phyloP scores from a whole-genome alignment of 345 rosid genomes.

The Syzygium jambos region DNA sequence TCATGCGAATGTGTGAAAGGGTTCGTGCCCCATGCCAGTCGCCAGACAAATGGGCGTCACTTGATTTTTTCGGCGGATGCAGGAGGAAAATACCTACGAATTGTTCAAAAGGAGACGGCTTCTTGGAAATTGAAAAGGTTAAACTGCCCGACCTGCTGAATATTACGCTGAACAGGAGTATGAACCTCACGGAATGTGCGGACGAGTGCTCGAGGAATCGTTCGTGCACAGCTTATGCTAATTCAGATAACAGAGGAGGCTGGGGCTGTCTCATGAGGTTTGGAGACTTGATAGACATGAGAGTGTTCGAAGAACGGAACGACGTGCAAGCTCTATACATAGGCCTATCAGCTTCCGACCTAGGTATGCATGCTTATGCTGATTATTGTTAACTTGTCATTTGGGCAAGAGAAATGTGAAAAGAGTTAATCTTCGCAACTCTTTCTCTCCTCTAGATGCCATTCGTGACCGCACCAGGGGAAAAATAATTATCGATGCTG shows the following conservation, averaged over 20 bases:
- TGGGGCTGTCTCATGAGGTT: slow-evolving; percentile 29
- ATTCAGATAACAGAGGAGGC: slow-evolving; percentile 6
- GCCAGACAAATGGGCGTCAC: slow-evolving; percentile 11
- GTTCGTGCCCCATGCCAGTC: slow-evolving; percentile 20
- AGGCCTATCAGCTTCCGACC: slow-evolving; percentile 6
- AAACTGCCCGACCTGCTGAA: slow-evolving; percentile 11
- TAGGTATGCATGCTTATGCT: slow-evolving; percentile 3
- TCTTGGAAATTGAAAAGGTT: background rate
- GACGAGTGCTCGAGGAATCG: slow-evolving; percentile 15
- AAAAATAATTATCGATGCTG: background rate
- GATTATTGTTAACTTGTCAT: background rate
- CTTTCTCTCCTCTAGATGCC: background rate
- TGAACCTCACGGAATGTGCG: slow-evolving; percentile 11
- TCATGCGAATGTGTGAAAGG: slow-evolving; percentile 24
- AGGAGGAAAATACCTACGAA: background rate
- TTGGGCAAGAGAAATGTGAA: background rate
- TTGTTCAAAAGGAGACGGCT: slow-evolving; percentile 7
- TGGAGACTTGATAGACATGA: slow-evolving; percentile 16
- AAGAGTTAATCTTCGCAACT: background rate
- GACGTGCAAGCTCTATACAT: slow-evolving; percentile 16
- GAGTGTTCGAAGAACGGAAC: background rate
- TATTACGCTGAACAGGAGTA: background rate
- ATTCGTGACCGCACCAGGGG: background rate
- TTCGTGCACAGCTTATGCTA: slow-evolving; percentile 20
- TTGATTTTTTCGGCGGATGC: slow-evolving; percentile 8